Conservation (phyloP, 768 basidiomycete species). For the Leccinum rimulosum region DNA sequence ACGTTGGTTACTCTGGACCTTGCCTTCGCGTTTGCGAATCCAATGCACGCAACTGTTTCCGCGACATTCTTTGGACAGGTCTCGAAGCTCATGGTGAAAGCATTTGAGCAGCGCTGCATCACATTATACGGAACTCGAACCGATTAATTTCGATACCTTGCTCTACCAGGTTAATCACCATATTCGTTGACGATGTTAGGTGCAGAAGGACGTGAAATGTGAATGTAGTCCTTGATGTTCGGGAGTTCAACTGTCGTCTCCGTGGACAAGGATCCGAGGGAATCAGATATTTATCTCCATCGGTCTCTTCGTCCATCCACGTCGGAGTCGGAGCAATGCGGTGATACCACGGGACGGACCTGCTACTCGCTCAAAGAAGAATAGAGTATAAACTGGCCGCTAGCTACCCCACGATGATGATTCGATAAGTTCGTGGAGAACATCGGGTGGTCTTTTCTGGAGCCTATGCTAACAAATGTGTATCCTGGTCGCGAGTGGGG, state of each 20-base stretch:
- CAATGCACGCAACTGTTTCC: slow-evolving; percentile 80
- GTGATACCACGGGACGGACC: no score
- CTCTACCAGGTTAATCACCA: not conserved
- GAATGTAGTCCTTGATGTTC: not conserved
- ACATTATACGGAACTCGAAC: slow-evolving; percentile 60
- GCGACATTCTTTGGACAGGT: slow-evolving; percentile 84
- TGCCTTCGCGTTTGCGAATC: slow-evolving; percentile 83
- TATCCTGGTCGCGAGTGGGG: no score
- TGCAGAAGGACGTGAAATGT: not conserved
- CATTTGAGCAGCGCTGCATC: slow-evolving; percentile 84
- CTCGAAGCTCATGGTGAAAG: slow-evolving; percentile 84
- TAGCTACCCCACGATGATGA: no score
- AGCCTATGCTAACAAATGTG: no score
- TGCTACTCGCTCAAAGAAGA: no score
- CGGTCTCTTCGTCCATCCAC: not conserved
- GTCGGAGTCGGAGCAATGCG: not conserved
- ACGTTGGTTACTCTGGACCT: slow-evolving; percentile 86
- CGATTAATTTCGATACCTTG: slow-evolving; percentile 9
- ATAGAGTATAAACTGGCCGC: no score
- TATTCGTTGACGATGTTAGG: not conserved
- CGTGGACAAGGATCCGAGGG: not conserved
- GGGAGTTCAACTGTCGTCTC: not conserved
- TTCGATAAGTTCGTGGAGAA: no score
- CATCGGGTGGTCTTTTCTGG: no score
- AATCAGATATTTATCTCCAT: not conserved